These are phyloP conservation scores for Helminthosporium solani DNA, from an alignment of 2,329 filamentous ascomycete species.

Conservation along the genomic window DNA sequence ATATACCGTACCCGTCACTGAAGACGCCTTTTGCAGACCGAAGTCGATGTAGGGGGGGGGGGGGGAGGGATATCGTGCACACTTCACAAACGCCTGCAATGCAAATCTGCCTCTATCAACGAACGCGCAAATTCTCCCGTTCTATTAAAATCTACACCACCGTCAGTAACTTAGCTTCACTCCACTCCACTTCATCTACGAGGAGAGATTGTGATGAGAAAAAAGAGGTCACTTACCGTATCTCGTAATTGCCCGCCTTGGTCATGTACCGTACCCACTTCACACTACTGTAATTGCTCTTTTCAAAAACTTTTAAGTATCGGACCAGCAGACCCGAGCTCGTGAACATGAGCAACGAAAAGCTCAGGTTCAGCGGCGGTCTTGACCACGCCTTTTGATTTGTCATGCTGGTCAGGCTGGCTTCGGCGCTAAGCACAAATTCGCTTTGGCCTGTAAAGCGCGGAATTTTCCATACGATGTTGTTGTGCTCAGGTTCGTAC, in stretches of 20 bases:
- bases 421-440: conserved; percentile 91
- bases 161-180: not conserved
- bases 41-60: not conserved
- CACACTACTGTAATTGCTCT: conserved; percentile 97
- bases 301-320: conserved; percentile 98
- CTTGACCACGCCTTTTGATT: conserved; percentile 97
- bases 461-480: conserved; percentile 98
- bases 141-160: conserved; percentile 2
- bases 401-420: conserved; percentile 92
- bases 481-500: conserved; percentile 97
- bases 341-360: conserved; percentile 96
- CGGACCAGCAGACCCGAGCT: conserved; percentile 88
- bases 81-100: conserved; percentile 23
- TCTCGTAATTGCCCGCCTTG: conserved; percentile 94
- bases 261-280: conserved; percentile 99
- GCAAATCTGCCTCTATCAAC: conserved; percentile 11
- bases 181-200: no score
- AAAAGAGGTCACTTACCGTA: conserved; percentile 59
- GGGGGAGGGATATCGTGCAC: not conserved
- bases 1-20: no score
- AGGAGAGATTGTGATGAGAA: no score
- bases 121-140: not conserved
- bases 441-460: conserved; percentile 98
- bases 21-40: no score
- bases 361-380: conserved; percentile 87